Evolutionary conservation across 2,329 filamentous ascomycete species (phyloP), one percentile per base, ranked within the genome.

Genomic region (Phialophora chinensis): DNA sequence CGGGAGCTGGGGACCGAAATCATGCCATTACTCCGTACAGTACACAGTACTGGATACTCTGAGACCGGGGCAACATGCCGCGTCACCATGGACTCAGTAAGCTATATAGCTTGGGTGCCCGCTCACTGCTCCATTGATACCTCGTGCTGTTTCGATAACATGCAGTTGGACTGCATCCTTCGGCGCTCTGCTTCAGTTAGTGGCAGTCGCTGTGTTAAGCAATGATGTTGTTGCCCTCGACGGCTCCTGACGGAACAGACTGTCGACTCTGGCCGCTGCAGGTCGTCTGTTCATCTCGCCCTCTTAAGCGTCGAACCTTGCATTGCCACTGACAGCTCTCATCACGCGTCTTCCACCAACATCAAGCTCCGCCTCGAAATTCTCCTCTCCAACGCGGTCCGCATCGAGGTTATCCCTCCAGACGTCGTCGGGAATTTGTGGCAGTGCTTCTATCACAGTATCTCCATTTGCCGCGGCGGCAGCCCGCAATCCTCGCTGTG

Each of bases 361-460:
- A 7, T 49, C 55, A 27, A 44, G 27, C 7, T 67, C 67, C 11
- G 49, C 25, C 29, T 70, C 69, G 27, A 69, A 72, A 27, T 72
- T 73, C 63, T 73, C 72, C 25, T 73, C 71, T 29, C 72, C 72
- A 23, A 73, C 67, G 14, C 68, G 59, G 50, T 72, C 71, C 12
- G 64, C 71, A 35, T 72, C 66, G 7, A 72, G 66, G 17, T 72
- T 70, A 38, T 72, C 71, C 35, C 69, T 67, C 72, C 72, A 73
- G 17, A 63, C 27, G 38, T 66, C 62, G 35, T 66, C 31, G 23
- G 55, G 10, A 20, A 38, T 49, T 4, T 20, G 52, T 6, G 60
- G 59, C 29, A 66, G 29, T 17, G 44, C 10, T 25, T 65, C 67
- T 20, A 23, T 47, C n/a, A 25, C 50, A 31, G 31, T 29, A 27